phyloP scores from a whole-genome alignment of 2,329 filamentous ascomycete species.

The Alternaria metachromatica region DNA sequence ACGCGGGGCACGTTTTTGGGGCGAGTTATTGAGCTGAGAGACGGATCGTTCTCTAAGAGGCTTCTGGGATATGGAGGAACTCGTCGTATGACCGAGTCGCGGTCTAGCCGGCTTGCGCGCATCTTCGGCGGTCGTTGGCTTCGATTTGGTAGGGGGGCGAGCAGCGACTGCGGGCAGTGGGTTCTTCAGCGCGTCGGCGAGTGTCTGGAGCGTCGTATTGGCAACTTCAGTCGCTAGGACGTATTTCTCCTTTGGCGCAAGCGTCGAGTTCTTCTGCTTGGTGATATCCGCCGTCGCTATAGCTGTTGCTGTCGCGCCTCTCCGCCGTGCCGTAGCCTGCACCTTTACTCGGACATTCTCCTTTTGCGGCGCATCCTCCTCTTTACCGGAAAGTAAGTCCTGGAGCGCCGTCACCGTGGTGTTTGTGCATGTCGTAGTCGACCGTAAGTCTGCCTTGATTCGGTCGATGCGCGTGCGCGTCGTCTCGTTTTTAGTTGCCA shows the following conservation, averaged over 20 bases:
- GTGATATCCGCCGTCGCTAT: conserved; percentile 44
- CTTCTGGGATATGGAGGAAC: conserved; percentile 57
- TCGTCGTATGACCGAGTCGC: conserved; percentile 24
- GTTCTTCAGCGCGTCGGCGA: conserved; percentile 70
- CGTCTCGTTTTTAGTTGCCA: conserved; percentile 39
- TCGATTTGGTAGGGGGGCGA: conserved; percentile 26
- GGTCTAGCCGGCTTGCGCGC: conserved; percentile 28
- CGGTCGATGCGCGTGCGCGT: conserved; percentile 56
- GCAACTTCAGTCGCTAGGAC: conserved; percentile 75
- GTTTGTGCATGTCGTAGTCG: conserved; percentile 58
- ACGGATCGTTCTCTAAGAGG: conserved; percentile 67
- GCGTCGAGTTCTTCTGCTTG: conserved; percentile 41
- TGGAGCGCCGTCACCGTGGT: conserved; percentile 56
- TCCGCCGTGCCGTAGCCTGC: conserved; percentile 29
- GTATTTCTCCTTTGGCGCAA: conserved; percentile 67
- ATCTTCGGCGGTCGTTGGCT: conserved; percentile 34
- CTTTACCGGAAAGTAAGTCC: conserved; percentile 49
- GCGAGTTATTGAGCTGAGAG: conserved; percentile 66
- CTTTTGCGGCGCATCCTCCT: conserved; percentile 44
- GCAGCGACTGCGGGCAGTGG: conserved; percentile 24
- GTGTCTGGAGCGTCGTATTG: conserved; percentile 71
- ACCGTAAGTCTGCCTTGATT: conserved; percentile 57
- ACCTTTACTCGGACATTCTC: conserved; percentile 43
- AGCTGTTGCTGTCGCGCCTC: conserved; percentile 39
- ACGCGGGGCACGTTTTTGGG: conserved; percentile 45